Conservation (phyloP, 768 basidiomycete genomes). For the Termitomyces heimii region DNA sequence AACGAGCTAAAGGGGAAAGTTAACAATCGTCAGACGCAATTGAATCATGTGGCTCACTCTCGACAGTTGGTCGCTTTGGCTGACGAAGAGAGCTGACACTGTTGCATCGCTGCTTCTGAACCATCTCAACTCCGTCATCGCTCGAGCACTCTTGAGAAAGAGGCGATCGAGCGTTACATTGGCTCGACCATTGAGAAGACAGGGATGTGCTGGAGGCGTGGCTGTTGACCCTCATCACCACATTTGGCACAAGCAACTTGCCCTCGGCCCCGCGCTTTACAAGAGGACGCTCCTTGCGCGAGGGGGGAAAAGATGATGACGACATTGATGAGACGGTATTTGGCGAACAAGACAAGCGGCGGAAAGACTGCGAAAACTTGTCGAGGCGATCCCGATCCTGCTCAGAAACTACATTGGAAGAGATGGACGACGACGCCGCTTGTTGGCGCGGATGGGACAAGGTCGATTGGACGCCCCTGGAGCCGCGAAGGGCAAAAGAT, state of each 20-base stretch:
- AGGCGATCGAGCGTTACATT: constrained; percentile 25
- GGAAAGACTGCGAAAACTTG: constrained; percentile 52
- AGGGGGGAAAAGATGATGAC: constrained; percentile 26
- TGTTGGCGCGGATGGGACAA: constrained; percentile 16
- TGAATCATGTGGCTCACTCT: constrained; percentile 37
- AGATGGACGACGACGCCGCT: constrained; percentile 5
- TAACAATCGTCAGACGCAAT: background rate
- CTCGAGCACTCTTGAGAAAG: constrained; percentile 20
- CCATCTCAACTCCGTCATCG: constrained; percentile 23
- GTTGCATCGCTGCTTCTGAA: constrained; percentile 14
- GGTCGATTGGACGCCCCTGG: constrained; percentile 44
- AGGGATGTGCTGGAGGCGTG: constrained; percentile 31
- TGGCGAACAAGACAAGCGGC: constrained; percentile 41
- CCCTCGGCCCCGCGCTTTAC: constrained; percentile 59
- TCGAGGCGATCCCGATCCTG: constrained; percentile 39
- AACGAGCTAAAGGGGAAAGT: constrained; percentile 39
- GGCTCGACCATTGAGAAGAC: constrained; percentile 23
- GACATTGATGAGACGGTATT: constrained; percentile 29
- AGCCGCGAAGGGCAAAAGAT: constrained; percentile 46
- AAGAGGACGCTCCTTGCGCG: constrained; percentile 45
- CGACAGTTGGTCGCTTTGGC: constrained; percentile 36
- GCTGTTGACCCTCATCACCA: constrained; percentile 32
- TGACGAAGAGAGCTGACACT: constrained; percentile 17
- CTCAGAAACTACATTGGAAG: constrained; percentile 9
- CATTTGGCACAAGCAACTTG: constrained; percentile 47